Conservation (phyloP, 805 yeast species). For the Phaffomyces opuntiae region DNA sequence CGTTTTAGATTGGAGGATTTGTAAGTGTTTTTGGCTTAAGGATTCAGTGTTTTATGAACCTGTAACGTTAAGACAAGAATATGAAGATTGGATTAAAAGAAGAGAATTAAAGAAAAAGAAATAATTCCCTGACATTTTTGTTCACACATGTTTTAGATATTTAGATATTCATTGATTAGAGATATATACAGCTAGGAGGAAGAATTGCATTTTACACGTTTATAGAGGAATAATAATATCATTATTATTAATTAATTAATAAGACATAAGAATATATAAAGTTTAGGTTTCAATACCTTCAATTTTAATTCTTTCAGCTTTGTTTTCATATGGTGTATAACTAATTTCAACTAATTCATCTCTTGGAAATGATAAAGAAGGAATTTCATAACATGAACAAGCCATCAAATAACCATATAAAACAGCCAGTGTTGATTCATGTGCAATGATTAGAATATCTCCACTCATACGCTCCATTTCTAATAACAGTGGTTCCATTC, state of each 20-base stretch:
- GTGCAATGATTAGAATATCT: conserved; percentile 86
- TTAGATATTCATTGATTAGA: too few relatives aligned
- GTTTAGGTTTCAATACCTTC: conserved; percentile 7
- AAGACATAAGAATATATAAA: neutral
- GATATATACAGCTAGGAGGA: too few relatives aligned
- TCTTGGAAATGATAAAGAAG: conserved; percentile 67
- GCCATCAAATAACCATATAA: conserved; percentile 95
- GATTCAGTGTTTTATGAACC: conserved; percentile 52
- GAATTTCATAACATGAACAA: conserved; percentile 79
- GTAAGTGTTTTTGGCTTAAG: conserved; percentile 44
- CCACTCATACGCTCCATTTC: conserved; percentile 91
- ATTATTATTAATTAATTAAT: neutral
- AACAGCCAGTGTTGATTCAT: conserved; percentile 83
- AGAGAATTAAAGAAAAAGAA: conserved; percentile 4
- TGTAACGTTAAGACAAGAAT: conserved; percentile 41
- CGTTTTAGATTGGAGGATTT: conserved; percentile 53
- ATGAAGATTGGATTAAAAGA: conserved; percentile 27
- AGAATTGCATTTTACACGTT: too few relatives aligned
- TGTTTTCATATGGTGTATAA: conserved; percentile 78
- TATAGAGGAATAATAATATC: too few relatives aligned
- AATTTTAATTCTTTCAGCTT: conserved; percentile 46
- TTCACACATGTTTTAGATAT: too few relatives aligned
- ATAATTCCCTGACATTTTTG: neutral
- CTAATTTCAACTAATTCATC: conserved; percentile 82
- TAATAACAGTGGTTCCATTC: conserved; percentile 85